A percentile compares a stretch with the other conserved stretches of the same genome.
Evolutionary conservation across 2,329 filamentous ascomycete genomes (phyloP).

Genomic region (Ascocoryne sarcoides): DNA sequence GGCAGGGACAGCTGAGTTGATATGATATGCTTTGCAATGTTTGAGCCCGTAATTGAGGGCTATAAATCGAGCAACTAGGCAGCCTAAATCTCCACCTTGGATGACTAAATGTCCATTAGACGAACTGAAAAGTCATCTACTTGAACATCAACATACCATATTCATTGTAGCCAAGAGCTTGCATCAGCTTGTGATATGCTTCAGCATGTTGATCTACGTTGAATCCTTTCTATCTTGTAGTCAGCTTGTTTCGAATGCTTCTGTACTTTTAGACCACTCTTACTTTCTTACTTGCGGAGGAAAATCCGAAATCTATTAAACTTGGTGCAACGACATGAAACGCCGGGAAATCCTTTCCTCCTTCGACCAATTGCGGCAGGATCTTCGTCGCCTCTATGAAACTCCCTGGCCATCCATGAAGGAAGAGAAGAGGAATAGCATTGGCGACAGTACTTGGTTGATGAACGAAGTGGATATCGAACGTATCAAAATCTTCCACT

Average conservation of each 20-base stretch:
- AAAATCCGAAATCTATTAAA: conserved; percentile 45
- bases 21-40: conserved; percentile 45
- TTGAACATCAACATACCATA: conserved; percentile 32
- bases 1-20: conserved; percentile 4
- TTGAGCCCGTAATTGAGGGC: conserved; percentile 25
- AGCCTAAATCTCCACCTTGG: conserved; percentile 34
- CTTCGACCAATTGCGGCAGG: conserved; percentile 1
- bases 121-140: conserved; percentile 36
- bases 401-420: conserved; percentile 61
- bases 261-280: background rate
- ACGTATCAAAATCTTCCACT: conserved; percentile 46
- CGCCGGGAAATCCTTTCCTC: conserved; percentile 1
- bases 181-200: conserved; percentile 58
- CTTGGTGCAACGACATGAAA: conserved; percentile 42
- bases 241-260: conserved; percentile 9
- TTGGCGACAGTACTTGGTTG: conserved; percentile 39
- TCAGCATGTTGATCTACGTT: conserved; percentile 55
- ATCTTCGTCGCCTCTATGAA: conserved; percentile 46
- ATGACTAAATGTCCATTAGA: conserved; percentile 1
- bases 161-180: conserved; percentile 52
- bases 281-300: conserved; percentile 20
- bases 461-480: conserved; percentile 57
- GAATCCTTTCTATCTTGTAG: conserved; percentile 40
- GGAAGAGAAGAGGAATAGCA: conserved; percentile 56
- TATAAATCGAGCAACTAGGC: conserved; percentile 53